phyloP scores from a whole-genome alignment of 2,329 filamentous ascomycete genomes.

The Fusarium nematophilum region DNA sequence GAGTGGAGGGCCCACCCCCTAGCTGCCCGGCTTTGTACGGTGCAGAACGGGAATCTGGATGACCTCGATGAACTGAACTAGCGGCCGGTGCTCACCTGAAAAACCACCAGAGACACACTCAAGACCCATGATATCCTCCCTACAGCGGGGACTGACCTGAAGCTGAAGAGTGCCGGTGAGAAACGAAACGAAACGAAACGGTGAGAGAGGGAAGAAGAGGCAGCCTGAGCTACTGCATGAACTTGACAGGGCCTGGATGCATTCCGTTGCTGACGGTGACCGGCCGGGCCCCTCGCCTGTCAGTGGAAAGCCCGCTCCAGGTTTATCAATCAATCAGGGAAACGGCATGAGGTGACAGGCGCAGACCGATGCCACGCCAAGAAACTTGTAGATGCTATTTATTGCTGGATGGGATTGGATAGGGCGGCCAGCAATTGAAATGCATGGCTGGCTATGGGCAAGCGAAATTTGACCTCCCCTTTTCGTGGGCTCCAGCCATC shows the following conservation, averaged over 20 bases:
- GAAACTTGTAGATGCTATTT: slow-evolving; percentile 19
- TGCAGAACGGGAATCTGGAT: neutral
- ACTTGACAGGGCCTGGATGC: slow-evolving; percentile 14
- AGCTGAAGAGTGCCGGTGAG: slow-evolving; percentile 25
- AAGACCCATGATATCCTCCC: neutral
- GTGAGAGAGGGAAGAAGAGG: slow-evolving; percentile 17
- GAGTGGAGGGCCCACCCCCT: too few species aligned
- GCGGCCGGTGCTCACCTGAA: slow-evolving; percentile 20
- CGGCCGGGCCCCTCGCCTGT: too few species aligned
- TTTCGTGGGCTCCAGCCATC: slow-evolving; percentile 11
- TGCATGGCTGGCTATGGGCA: slow-evolving; percentile 27
- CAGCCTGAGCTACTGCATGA: slow-evolving; percentile 8
- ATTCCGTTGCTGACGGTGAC: too few species aligned
- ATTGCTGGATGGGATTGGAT: slow-evolving; percentile 5
- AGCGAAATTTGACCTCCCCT: slow-evolving; percentile 39
- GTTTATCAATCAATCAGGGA: neutral
- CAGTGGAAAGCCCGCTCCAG: neutral
- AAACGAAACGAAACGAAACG: slow-evolving; percentile 36
- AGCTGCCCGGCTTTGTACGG: too few species aligned
- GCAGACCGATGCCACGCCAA: slow-evolving; percentile 14
- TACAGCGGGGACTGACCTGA: slow-evolving; percentile 25
- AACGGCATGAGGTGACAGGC: slow-evolving; percentile 18
- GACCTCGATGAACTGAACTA: slow-evolving; percentile 10
- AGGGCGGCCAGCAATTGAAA: neutral
- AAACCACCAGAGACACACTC: slow-evolving; percentile 4